These are phyloP conservation scores for Sanghuangporus weigelae DNA, from an alignment of 1,284 basidiomycete species.

Conservation along the genomic window DNA sequence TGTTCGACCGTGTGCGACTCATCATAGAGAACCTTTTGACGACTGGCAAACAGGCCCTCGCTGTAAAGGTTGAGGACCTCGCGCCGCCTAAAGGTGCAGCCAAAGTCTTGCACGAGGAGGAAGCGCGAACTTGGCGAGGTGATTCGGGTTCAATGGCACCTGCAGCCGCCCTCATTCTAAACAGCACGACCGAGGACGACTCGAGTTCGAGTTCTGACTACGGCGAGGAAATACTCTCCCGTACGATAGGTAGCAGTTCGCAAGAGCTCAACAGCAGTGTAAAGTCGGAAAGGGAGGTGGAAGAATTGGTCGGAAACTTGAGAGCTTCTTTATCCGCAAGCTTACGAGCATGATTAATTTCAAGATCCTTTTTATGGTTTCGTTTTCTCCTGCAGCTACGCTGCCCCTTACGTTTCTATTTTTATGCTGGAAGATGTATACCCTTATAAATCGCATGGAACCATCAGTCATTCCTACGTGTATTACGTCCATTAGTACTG, in stretches of 20 bases:
- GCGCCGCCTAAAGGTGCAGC: conserved; percentile 37
- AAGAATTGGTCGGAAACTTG: conserved; percentile 29
- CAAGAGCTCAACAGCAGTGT: conserved; percentile 26
- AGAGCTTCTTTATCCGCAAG: conserved; percentile 5
- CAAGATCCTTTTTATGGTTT: neutral
- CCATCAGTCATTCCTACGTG: neutral
- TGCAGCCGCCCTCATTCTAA: conserved; percentile 22
- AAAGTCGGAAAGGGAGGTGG: conserved; percentile 33
- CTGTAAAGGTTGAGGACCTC: conserved; percentile 49
- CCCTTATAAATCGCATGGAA: conserved; percentile 2
- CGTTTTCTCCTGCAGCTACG: neutral
- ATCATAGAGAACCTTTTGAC: conserved; percentile 62
- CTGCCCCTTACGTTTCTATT: neutral
- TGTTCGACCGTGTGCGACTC: conserved; percentile 52
- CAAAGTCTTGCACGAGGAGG: conserved; percentile 69
- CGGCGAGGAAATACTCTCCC: conserved; percentile 6
- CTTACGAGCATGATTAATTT: neutral
- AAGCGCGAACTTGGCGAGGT: conserved; percentile 55
- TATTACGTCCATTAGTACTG: neutral
- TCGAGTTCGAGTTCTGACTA: conserved; percentile 23
- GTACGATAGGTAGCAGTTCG: conserved; percentile 22
- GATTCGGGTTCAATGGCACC: conserved; percentile 17
- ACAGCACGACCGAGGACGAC: conserved; percentile 17
- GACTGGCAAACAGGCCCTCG: conserved; percentile 56
- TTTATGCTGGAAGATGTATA: neutral